Base-by-base conservation (phyloP, 2,329 filamentous ascomycete genomes). In the Aspergillus phoenicis region DNA sequence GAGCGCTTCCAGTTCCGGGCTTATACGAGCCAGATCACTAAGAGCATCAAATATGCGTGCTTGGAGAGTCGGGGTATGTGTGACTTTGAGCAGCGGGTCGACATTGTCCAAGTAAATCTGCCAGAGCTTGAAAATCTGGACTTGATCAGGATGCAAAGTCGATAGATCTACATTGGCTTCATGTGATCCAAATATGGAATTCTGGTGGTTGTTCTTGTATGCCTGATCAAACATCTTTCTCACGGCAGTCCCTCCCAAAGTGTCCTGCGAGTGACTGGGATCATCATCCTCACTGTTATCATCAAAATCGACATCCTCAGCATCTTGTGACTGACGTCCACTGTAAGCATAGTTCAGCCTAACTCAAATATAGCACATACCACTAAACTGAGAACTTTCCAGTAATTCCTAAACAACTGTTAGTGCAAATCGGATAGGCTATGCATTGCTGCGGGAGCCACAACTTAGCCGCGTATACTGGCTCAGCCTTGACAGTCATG, bases 71-170 rank as follows among this genome's bases (percentile, higher is more conserved):
- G 87, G 87, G 0, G 85, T 84, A 68, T 91, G 89, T 0, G 86
- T 88, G 59, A 91, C 80, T 68, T 90, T 91, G 51, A 90, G 79
- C 5, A 91, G 71, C 0, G 88, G 87, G 66, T 91, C 87, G 66
- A 91, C 85, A 67, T 90, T 90, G 64, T 87, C 84, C 45, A 91
- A 81, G 69, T 89, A 91, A 15, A 85, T 81, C 73, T 90, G 87
- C 88, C 89, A 91, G 8, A 78, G 68, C 36, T 63, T 65, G 59
- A 77, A 73, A 8, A 89, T 64, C 85, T 91, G 86, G 11, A 85
- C 82, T 0, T 87, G 84, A 4, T 85, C 80, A 0, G 91, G 90
- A 66, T 89, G 87, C 0, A 87, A 65, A 2, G 76, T 72, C 4
- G 79, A 77, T 1, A 87, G 69, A 62, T 84, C 76, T n/a, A 82